These are phyloP conservation scores for Psilocybe azurescens DNA, from an alignment of 768 basidiomycete species.

Conservation along the genomic window DNA sequence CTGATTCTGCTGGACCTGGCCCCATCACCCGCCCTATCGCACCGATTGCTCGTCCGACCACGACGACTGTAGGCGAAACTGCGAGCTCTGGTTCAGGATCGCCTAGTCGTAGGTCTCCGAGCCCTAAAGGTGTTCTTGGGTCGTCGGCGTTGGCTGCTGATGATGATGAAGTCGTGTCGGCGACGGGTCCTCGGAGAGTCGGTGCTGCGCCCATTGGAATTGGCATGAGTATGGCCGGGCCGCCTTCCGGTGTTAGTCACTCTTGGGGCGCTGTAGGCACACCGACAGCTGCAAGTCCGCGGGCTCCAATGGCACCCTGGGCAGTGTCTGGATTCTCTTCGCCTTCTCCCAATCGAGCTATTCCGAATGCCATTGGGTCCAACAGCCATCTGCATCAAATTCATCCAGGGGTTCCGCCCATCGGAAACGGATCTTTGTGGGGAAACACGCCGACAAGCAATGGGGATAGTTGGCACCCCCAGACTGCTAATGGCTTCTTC, in stretches of 20 bases:
- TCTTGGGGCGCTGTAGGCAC: neutral
- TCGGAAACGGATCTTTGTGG: conserved; percentile 42
- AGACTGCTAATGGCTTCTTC: conserved; percentile 45
- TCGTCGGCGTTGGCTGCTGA: conserved; percentile 81
- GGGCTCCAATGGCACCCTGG: conserved; percentile 52
- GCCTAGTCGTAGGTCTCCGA: conserved; percentile 50
- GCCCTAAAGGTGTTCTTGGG: conserved; percentile 72
- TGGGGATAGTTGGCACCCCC: conserved; percentile 55
- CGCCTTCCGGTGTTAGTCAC: neutral
- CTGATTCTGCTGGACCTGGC: conserved; percentile 48
- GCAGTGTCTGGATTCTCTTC: conserved; percentile 43
- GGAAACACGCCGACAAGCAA: conserved; percentile 36
- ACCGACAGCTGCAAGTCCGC: conserved; percentile 50
- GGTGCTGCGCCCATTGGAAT: conserved; percentile 24
- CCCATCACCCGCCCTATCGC: conserved; percentile 60
- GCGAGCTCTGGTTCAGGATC: conserved; percentile 72
- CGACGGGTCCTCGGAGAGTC: conserved; percentile 48
- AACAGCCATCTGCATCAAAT: conserved; percentile 21
- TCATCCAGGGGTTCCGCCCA: conserved; percentile 26
- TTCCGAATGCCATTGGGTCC: conserved; percentile 22
- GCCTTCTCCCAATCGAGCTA: conserved; percentile 23
- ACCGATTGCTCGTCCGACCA: conserved; percentile 71
- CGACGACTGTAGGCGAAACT: conserved; percentile 33
- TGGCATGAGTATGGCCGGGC: conserved; percentile 19
- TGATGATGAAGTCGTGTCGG: conserved; percentile 76